Evolutionary conservation across 352 stramenopile species (phyloP), one percentile per base, ranked within the genome.

Genomic region (Phytophthora pistaciae): DNA sequence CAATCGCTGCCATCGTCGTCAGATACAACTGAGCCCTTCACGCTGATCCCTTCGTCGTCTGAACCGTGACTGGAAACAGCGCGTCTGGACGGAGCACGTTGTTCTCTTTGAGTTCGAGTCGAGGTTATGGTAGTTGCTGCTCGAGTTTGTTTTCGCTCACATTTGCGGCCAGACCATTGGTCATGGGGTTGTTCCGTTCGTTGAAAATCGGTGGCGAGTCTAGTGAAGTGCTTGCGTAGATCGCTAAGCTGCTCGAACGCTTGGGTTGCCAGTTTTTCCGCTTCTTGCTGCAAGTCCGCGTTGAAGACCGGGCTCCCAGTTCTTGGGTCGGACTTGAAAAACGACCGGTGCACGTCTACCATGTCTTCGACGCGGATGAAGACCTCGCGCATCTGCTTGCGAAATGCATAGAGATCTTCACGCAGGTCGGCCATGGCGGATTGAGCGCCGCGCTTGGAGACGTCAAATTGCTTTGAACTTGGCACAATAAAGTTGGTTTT

Each of bases 321-420:
- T 2, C 76, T 71, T 40, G 72, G 74, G 60, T 93, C 80, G 0
- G 71, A 75, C 59, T 84, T 83, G 72, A 93, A 93, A 7, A 88
- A 69, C 9, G 88, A 83, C 2, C 83, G 80, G 55, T 91, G 85
- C 8, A 75, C 52, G 27, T 91, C 85, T 1, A 91, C 79, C 82
- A 93, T 88, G 23, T 93, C 82, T 40, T 93, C 85, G 1, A 91
- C 68, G 2, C 74, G 76, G 18, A 71, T 77, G 55, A 91, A 91
- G 0, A 81, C 68, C 55, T 91, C 71, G 2, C 83, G 83, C 82
- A 93, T 91, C 23, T 84, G 63, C 36, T 84, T 83, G 16, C 82
- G 83, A 55, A 93, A 93, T 6, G 56, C 71, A 31, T 91, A 93
- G 31, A 90, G 70, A 29, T 88, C 75, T 56, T 91, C 77, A 6